Base-by-base conservation (phyloP, 345 rosid species). In the Brassica nigra region DNA sequence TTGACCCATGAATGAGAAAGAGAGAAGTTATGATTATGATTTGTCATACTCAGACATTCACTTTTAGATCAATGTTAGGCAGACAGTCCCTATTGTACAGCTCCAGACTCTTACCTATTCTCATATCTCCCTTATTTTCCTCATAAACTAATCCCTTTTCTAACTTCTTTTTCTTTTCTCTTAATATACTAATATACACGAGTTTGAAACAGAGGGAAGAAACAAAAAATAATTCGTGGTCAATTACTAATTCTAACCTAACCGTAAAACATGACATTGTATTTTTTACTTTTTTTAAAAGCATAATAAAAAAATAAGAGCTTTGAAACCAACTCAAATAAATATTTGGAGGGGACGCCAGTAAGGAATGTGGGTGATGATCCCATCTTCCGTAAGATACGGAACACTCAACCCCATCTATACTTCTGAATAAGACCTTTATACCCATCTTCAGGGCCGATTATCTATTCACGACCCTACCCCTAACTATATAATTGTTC, bases 1-100 rank as follows among this genome's bases (percentile, higher is more conserved):
- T 71, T 55, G 68, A 57, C 77, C 82, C 74, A 68, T 73, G 58
- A 57, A 52, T 52, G 18, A 55, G 37, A 78, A 39, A 61, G 70
- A 77, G 57, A 59, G 34, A 23, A 71, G 61, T 54, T 42, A 42
- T 10, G n/a, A 11, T 47, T 42, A 63, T 75, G 79, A 80, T 80
- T 75, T 80, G 83, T 75, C 79, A 80, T 55, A 75, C 47, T 80
- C 62, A 69, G 57, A 75, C 76, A 69, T 64, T 74, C 71, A 80
- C 83, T 80, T 49, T 74, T 80, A 37, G 71, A 69, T 69, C 52
- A 9, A 67, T 80, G 83, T 80, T 80, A 75, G 83, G 79, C 83
- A 75, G 10, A 12, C 20, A 62, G 83, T 80, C 83, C 8, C 79
- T 75, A 70, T 80, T 74, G 47, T 75, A 75, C 83, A 80, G 79